Evolutionary conservation across 768 basidiomycete genomes (phyloP).

Genomic region (Mycena maculata): DNA sequence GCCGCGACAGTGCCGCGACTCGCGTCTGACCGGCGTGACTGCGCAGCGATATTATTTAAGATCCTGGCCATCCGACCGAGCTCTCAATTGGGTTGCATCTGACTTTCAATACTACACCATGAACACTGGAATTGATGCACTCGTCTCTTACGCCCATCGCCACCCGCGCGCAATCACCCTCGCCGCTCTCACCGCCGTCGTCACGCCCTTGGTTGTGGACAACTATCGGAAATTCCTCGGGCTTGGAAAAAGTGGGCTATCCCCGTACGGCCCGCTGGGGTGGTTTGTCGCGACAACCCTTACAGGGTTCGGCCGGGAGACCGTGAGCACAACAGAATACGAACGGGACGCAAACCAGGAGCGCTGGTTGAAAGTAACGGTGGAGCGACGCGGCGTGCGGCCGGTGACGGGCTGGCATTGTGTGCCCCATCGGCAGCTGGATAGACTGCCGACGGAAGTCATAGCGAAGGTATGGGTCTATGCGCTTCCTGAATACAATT

Average conservation of each 20-base stretch:
- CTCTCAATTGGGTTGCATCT: too few relatives aligned
- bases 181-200: constrained; percentile 10
- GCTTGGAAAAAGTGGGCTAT: constrained; percentile 13
- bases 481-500: neutral
- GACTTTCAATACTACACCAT: neutral
- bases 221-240: constrained; percentile 25
- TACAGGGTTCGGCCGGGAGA: constrained; percentile 30
- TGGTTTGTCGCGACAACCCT: constrained; percentile 18
- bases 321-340: constrained; percentile 29
- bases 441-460: constrained; percentile 29
- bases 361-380: constrained; percentile 32
- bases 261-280: constrained; percentile 18
- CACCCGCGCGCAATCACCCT: constrained; percentile 25
- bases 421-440: constrained; percentile 40
- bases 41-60: neutral
- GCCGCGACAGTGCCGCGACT: too few relatives aligned
- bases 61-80: neutral
- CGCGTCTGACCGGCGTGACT: too few relatives aligned
- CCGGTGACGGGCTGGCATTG: constrained; percentile 40
- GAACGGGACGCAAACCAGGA: constrained; percentile 24
- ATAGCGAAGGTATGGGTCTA: constrained; percentile 31
- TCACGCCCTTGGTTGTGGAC: constrained; percentile 20
- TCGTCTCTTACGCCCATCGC: neutral
- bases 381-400: constrained; percentile 35
- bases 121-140: neutral